These are phyloP conservation scores for Hypomontagnella monticulosa DNA, from an alignment of 495 filamentous ascomycete genomes.

Conservation along the genomic window DNA sequence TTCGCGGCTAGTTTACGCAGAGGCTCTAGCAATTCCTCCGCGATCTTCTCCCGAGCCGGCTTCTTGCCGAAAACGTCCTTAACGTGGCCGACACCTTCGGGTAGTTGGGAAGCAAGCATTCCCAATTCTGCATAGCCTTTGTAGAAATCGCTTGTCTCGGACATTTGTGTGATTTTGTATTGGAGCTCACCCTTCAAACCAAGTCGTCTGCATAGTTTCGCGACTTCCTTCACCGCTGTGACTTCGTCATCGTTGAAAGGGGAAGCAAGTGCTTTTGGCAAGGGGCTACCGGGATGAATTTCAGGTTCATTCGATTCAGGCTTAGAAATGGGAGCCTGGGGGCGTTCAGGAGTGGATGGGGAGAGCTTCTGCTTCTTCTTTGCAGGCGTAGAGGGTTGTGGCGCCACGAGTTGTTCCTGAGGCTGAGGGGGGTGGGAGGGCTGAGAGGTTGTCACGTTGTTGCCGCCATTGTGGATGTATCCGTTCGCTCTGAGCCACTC, in stretches of 20 bases:
- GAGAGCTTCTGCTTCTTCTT: conserved; percentile 24
- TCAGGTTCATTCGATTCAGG: conserved; percentile 32
- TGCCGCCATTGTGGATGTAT: conserved; percentile 17
- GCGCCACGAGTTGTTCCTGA: neutral
- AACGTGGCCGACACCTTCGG: conserved; percentile 38
- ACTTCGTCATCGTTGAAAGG: conserved; percentile 36
- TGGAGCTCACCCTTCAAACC: neutral
- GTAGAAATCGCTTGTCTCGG: conserved; percentile 13
- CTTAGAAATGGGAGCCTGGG: conserved; percentile 14
- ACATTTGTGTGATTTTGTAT: neutral
- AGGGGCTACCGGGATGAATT: neutral
- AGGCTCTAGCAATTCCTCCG: conserved; percentile 42
- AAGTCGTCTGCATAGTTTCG: conserved; percentile 15
- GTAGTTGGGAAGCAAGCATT: conserved; percentile 26
- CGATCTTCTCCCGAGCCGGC: conserved; percentile 44
- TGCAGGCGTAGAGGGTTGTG: conserved; percentile 16
- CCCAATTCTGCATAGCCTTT: conserved; percentile 22
- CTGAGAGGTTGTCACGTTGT: conserved; percentile 23
- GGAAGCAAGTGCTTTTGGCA: conserved; percentile 16
- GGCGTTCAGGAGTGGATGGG: conserved; percentile 20
- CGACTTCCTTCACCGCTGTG: conserved; percentile 8
- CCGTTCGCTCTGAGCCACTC: conserved; percentile 48
- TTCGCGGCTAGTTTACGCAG: conserved; percentile 27
- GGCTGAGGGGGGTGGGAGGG: neutral
- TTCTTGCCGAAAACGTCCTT: conserved; percentile 38